These are phyloP conservation scores for Cyberlindnera galapagoensis DNA, from an alignment of 805 yeast genomes.

Conservation along the genomic window DNA sequence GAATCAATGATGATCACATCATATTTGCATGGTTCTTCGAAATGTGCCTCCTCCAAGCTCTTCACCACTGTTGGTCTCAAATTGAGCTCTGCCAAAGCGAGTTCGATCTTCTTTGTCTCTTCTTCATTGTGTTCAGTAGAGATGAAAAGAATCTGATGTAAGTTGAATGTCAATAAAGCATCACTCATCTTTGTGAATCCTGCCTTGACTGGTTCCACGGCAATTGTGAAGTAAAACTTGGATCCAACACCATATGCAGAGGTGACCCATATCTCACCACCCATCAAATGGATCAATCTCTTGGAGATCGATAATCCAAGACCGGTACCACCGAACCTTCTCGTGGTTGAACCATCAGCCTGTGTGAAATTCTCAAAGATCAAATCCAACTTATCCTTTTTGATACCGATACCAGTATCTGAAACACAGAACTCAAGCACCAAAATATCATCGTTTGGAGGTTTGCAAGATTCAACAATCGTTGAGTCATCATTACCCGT, in stretches of 20 bases:
- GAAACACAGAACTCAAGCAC: slow-evolving; percentile 77
- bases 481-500: slow-evolving; percentile 21
- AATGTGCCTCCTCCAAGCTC: slow-evolving; percentile 41
- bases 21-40: slow-evolving; percentile 46
- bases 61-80: slow-evolving; percentile 56
- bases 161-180: slow-evolving; percentile 61
- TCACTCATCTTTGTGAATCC: slow-evolving; percentile 60
- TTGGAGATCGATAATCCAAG: slow-evolving; percentile 83
- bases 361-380: slow-evolving; percentile 89
- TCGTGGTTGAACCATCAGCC: slow-evolving; percentile 89
- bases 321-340: slow-evolving; percentile 92
- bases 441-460: slow-evolving; percentile 28
- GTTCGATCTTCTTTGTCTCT: slow-evolving; percentile 42
- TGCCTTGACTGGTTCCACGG: slow-evolving; percentile 65
- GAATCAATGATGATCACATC: slow-evolving; percentile 86
- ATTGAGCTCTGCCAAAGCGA: slow-evolving; percentile 46
- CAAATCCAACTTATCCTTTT: slow-evolving; percentile 73
- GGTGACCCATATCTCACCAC: slow-evolving; percentile 90
- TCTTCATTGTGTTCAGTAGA: slow-evolving; percentile 53
- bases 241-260: slow-evolving; percentile 81
- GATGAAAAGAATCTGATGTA: slow-evolving; percentile 65
- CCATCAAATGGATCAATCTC: slow-evolving; percentile 83
- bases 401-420: slow-evolving; percentile 89
- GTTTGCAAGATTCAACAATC: slow-evolving; percentile 35
- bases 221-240: slow-evolving; percentile 72